These are phyloP conservation scores for Nakaseomyces bracarensis DNA, from an alignment of 1,139 yeast species.

Conservation along the genomic window DNA sequence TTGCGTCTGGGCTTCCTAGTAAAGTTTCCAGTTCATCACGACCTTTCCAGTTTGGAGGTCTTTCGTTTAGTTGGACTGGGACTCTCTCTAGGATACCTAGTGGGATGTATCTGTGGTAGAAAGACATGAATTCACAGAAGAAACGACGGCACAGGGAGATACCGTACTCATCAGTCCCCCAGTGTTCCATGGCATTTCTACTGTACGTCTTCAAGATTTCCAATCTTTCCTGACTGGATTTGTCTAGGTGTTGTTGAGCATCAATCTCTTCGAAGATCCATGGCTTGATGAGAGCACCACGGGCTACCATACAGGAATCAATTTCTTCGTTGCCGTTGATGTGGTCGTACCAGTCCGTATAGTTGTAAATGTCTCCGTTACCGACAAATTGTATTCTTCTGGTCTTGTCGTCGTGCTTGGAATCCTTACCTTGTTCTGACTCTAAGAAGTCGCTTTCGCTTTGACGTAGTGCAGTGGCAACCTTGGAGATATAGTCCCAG, in stretches of 20 bases:
- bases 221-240: conserved; percentile 80
- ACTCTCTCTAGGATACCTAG: conserved; percentile 81
- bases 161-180: conserved; percentile 98
- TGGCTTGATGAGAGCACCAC: conserved; percentile 96
- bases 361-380: conserved; percentile 85
- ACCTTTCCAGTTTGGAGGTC: conserved; percentile 94
- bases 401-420: conserved; percentile 24
- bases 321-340: conserved; percentile 49
- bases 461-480: conserved; percentile 59
- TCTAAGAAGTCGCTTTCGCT: conserved; percentile 41
- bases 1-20: conserved; percentile 74
- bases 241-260: conserved; percentile 80
- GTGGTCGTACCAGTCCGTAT: conserved; percentile 86
- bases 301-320: conserved; percentile 94
- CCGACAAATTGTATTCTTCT: conserved; percentile 64
- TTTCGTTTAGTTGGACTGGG: conserved; percentile 84
- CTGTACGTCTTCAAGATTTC: conserved; percentile 64
- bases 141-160: conserved; percentile 80
- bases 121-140: conserved; percentile 89
- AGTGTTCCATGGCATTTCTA: conserved; percentile 80
- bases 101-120: conserved; percentile 90
- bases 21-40: conserved; percentile 87
- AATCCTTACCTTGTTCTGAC: conserved; percentile 47
- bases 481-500: conserved; percentile 80
- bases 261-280: conserved; percentile 98